A percentile compares a stretch with the other conserved stretches of the same genome.
Evolutionary conservation across 352 stramenopile species (phyloP).

Genomic region (Phytophthora boehmeriae): DNA sequence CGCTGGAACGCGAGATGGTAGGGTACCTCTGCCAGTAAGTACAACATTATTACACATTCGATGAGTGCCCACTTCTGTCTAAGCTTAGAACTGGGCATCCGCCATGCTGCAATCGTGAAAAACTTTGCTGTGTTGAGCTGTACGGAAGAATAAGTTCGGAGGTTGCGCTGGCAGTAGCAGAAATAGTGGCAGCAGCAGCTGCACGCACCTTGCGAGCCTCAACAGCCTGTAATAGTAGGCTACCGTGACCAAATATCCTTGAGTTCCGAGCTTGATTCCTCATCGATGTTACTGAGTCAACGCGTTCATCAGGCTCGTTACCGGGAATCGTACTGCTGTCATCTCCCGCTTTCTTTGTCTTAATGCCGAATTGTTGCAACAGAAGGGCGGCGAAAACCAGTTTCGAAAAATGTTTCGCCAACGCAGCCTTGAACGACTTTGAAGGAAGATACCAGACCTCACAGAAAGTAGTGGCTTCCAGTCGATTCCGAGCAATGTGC

Average conservation of each 20-base stretch:
- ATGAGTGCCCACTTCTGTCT: conserved; percentile 29
- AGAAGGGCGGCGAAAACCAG: conserved; percentile 54
- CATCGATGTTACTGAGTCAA: conserved; percentile 49
- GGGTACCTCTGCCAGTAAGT: conserved; percentile 47
- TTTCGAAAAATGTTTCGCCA: conserved; percentile 64
- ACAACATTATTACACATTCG: conserved; percentile 40
- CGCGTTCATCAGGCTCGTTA: conserved; percentile 6
- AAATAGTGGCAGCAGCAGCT: conserved; percentile 13
- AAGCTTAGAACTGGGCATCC: conserved; percentile 37
- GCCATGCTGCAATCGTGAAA: conserved; percentile 23
- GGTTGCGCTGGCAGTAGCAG: neutral
- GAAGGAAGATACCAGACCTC: conserved; percentile 52
- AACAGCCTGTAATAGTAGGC: conserved; percentile 35
- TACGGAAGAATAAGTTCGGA: conserved; percentile 10
- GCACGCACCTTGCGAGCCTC: conserved; percentile 22
- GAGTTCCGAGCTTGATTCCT: conserved; percentile 32
- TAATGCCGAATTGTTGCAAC: conserved; percentile 33
- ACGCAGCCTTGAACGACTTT: conserved; percentile 44
- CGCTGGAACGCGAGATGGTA: conserved; percentile 55
- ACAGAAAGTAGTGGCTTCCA: conserved; percentile 52
- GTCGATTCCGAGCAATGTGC: conserved; percentile 29
- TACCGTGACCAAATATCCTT: conserved; percentile 41
- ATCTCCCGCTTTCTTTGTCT: neutral
- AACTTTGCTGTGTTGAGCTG: conserved; percentile 6
- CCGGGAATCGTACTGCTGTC: neutral